These are phyloP conservation scores for Aspergillaceae sp. DNA, from an alignment of 2,329 filamentous ascomycete species.

Conservation along the genomic window DNA sequence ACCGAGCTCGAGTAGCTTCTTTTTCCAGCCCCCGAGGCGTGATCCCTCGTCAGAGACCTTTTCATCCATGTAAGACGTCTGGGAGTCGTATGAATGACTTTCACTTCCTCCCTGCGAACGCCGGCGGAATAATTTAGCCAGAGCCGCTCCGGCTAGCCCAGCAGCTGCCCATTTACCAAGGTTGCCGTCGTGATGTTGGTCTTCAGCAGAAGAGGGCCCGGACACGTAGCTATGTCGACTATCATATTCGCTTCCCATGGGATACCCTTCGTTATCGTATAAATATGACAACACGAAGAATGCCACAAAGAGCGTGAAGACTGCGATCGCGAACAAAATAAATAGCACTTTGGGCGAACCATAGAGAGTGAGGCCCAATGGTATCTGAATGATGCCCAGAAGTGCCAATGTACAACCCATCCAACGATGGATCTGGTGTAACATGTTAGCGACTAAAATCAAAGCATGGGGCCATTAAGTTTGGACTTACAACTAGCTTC, in stretches of 20 bases:
- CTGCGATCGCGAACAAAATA: conserved; percentile 74
- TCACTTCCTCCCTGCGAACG: conserved; percentile 37
- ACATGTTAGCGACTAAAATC: neutral
- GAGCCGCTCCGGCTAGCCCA: conserved; percentile 49
- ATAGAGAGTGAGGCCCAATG: conserved; percentile 82
- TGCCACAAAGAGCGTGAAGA: conserved; percentile 59
- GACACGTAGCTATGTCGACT: conserved; percentile 51
- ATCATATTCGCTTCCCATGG: conserved; percentile 47
- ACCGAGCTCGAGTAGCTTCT: conserved; percentile 52
- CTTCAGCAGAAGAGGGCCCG: conserved; percentile 42
- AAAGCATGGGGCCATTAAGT: neutral
- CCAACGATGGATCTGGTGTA: conserved; percentile 72
- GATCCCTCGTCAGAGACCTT: conserved; percentile 52
- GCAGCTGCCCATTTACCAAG: conserved; percentile 45
- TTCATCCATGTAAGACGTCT: conserved; percentile 55
- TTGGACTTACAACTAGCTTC: conserved; percentile 46
- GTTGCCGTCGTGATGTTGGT: conserved; percentile 36
- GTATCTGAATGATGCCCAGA: conserved; percentile 77
- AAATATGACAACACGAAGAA: conserved; percentile 77
- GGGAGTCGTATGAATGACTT: conserved; percentile 38
- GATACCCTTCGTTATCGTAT: conserved; percentile 44
- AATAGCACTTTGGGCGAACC: conserved; percentile 81
- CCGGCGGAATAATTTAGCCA: conserved; percentile 44
- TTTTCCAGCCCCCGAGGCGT: conserved; percentile 49
- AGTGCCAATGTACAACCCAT: conserved; percentile 68